These are phyloP conservation scores for Gynandropsis gynandra DNA, from an alignment of 345 rosid species.

Conservation along the genomic window DNA sequence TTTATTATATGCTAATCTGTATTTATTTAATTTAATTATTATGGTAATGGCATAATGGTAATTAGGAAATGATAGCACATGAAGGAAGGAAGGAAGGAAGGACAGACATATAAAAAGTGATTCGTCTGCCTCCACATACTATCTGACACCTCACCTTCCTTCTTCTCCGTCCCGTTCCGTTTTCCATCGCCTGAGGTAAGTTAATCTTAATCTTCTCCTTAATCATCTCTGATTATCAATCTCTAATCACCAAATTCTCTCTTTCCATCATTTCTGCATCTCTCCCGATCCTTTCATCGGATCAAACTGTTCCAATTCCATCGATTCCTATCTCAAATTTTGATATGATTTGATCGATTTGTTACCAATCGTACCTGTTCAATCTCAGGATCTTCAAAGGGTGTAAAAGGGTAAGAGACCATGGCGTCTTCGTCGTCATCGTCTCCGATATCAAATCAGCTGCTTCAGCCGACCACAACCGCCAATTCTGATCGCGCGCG, in stretches of 20 bases:
- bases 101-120: slow-evolving; percentile 15
- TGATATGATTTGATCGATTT: neutral
- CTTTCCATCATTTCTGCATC: slow-evolving; percentile 9
- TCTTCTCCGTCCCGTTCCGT: slow-evolving; percentile 30
- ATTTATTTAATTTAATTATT: no score
- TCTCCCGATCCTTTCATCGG: slow-evolving; percentile 9
- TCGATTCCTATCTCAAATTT: slow-evolving; percentile 1
- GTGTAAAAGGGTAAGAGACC: slow-evolving; percentile 7
- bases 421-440: slow-evolving; percentile 8
- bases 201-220: slow-evolving; percentile 4
- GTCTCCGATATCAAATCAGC: slow-evolving; percentile 34
- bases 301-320: slow-evolving; percentile 1
- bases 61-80: no score
- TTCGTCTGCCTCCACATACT: slow-evolving; percentile 19
- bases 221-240: slow-evolving; percentile 2
- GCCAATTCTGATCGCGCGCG: slow-evolving; percentile 40
- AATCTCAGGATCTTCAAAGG: neutral
- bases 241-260: slow-evolving; percentile 15
- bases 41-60: no score
- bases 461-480: slow-evolving; percentile 25
- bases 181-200: slow-evolving; percentile 7
- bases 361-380: neutral
- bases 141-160: slow-evolving; percentile 27
- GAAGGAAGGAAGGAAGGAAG: neutral
- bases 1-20: no score